phyloP scores from a whole-genome alignment of 495 filamentous ascomycete genomes.

The Annulohypoxylon nitens region DNA sequence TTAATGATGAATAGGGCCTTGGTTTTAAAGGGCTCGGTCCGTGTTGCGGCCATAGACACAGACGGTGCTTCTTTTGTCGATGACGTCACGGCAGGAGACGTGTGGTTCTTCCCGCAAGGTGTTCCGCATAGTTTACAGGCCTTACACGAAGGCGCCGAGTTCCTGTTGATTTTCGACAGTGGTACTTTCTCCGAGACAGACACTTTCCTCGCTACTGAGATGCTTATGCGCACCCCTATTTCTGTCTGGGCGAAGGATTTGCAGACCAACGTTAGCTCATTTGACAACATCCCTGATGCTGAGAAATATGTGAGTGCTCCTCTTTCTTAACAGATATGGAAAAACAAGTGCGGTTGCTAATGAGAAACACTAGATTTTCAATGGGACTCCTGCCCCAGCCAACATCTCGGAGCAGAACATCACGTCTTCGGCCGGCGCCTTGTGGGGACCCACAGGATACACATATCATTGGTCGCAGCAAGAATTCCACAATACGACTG shows the following conservation, averaged over 20 bases:
- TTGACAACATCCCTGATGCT: slow-evolving; percentile 69
- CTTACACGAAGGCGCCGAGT: slow-evolving; percentile 73
- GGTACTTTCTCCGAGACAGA: slow-evolving; percentile 77
- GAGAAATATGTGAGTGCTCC: slow-evolving; percentile 65
- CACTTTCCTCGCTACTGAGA: slow-evolving; percentile 76
- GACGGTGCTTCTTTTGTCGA: slow-evolving; percentile 75
- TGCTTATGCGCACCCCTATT: slow-evolving; percentile 72
- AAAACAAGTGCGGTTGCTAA: slow-evolving; percentile 17
- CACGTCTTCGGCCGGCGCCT: slow-evolving; percentile 68
- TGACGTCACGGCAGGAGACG: slow-evolving; percentile 74
- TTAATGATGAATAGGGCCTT: slow-evolving; percentile 52
- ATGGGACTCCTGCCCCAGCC: slow-evolving; percentile 70
- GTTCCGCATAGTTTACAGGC: slow-evolving; percentile 78
- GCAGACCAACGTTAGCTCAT: slow-evolving; percentile 64
- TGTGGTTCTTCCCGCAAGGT: slow-evolving; percentile 78
- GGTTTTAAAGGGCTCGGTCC: slow-evolving; percentile 73
- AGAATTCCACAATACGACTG: slow-evolving; percentile 67
- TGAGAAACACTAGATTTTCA: slow-evolving; percentile 65
- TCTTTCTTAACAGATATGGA: background rate
- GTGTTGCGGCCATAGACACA: slow-evolving; percentile 71
- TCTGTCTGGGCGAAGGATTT: slow-evolving; percentile 75
- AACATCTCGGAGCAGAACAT: slow-evolving; percentile 73
- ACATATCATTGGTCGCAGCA: slow-evolving; percentile 77
- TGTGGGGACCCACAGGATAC: slow-evolving; percentile 67
- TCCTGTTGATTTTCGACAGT: slow-evolving; percentile 77